These are phyloP conservation scores for Dillenia turbinata DNA, from an alignment of 164 flowering plant genomes.

Conservation along the genomic window DNA sequence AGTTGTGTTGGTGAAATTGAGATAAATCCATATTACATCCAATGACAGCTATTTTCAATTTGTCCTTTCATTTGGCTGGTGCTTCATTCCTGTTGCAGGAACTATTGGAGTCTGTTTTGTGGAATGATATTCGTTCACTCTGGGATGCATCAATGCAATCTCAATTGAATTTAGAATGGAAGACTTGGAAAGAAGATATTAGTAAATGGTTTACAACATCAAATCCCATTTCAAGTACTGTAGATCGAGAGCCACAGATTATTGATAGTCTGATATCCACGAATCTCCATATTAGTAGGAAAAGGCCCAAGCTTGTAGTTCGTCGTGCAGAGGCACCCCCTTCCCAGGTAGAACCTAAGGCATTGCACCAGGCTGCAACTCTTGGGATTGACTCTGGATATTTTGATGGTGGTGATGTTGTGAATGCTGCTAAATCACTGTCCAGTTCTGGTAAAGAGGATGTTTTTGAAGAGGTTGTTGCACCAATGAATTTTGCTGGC, in stretches of 20 bases:
- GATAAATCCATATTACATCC: too few relatives aligned
- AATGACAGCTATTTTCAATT: neutral
- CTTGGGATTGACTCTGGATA: slow-evolving; percentile 43
- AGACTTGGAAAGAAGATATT: slow-evolving; percentile 81
- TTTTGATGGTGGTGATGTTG: slow-evolving; percentile 31
- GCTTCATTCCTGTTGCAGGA: slow-evolving; percentile 46
- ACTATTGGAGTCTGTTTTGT: slow-evolving; percentile 52
- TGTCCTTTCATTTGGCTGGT: slow-evolving; percentile 6
- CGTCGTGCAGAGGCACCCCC: slow-evolving; percentile 82
- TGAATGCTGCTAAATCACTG: slow-evolving; percentile 17
- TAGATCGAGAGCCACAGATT: slow-evolving; percentile 32
- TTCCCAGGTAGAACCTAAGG: slow-evolving; percentile 29
- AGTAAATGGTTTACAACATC: slow-evolving; percentile 72
- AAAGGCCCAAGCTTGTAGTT: slow-evolving; percentile 93
- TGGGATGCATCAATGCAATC: slow-evolving; percentile 53
- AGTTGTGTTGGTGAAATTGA: too few relatives aligned
- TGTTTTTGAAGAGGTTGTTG: slow-evolving; percentile 17
- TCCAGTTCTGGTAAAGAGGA: slow-evolving; percentile 28
- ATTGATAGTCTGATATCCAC: slow-evolving; percentile 25
- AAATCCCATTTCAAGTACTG: slow-evolving; percentile 31
- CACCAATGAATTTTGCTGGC: slow-evolving; percentile 16
- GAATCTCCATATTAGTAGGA: slow-evolving; percentile 49
- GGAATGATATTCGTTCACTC: slow-evolving; percentile 66
- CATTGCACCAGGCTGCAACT: slow-evolving; percentile 25
- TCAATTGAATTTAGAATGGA: slow-evolving; percentile 63